phyloP scores from a whole-genome alignment of 2,329 filamentous ascomycete genomes.

The Botryosphaeria dothidea region DNA sequence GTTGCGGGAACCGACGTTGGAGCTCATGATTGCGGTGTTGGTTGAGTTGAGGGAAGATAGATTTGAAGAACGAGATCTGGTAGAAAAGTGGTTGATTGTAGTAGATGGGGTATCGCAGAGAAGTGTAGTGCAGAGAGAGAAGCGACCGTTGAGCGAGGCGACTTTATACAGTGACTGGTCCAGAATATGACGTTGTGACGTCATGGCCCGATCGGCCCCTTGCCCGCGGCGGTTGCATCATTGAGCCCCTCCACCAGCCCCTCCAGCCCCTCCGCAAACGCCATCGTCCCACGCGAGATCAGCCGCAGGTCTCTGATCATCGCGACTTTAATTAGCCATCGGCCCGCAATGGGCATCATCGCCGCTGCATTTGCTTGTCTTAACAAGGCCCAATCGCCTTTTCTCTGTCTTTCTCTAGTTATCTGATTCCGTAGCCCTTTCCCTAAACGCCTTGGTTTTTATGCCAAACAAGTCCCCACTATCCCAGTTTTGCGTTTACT shows the following conservation, averaged over 20 bases:
- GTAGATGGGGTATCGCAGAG: neutral
- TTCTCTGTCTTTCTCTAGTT: neutral
- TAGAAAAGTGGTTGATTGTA: neutral
- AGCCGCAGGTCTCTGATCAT: slow-evolving; percentile 4
- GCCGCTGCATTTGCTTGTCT: slow-evolving; percentile 1
- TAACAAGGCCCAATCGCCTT: neutral
- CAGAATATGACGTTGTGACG: neutral
- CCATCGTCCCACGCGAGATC: slow-evolving; percentile 10
- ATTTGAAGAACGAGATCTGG: neutral
- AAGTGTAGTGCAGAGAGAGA: neutral
- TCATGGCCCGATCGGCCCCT: neutral
- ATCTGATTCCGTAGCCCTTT: neutral
- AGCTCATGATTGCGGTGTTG: slow-evolving; percentile 47
- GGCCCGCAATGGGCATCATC: slow-evolving; percentile 4
- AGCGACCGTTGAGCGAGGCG: neutral
- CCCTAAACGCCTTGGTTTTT: slow-evolving; percentile 15
- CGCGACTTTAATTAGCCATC: neutral
- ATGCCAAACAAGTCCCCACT: slow-evolving; percentile 2
- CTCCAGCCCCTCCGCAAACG: slow-evolving; percentile 11
- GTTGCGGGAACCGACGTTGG: slow-evolving; percentile 65
- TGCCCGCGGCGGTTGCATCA: slow-evolving; percentile 2
- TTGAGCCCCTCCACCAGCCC: neutral
- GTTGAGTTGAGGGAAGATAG: neutral
- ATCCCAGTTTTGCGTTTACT: slow-evolving; percentile 48
- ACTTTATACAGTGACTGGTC: neutral